Percentiles rank a stretch among this genome's conserved stretches.
Conservation (phyloP, 2,329 filamentous ascomycete species). For the Ciborinia camelliae region DNA sequence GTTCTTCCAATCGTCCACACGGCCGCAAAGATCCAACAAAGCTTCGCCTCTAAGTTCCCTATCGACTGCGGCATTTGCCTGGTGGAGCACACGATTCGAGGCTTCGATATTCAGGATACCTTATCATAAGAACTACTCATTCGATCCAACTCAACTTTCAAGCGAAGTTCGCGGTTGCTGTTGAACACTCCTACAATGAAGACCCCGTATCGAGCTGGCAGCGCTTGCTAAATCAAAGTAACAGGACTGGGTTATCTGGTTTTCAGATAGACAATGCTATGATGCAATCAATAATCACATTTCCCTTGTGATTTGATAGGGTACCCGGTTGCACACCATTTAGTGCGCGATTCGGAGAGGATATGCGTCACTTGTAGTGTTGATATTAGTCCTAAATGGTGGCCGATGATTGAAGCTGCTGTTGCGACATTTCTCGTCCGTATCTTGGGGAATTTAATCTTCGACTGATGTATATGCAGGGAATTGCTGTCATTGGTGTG, state of each 20-base stretch:
- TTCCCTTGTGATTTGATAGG: too few relatives aligned
- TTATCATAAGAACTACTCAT: too few relatives aligned
- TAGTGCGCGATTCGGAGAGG: constrained; percentile 42
- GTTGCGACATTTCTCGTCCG: background rate
- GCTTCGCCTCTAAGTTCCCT: constrained; percentile 81
- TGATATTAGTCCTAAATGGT: constrained; percentile 74
- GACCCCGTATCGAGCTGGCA: too few relatives aligned
- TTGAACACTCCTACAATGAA: too few relatives aligned
- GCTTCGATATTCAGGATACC: constrained; percentile 78
- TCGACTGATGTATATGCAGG: background rate
- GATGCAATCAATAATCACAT: too few relatives aligned
- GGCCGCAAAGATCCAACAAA: constrained; percentile 71
- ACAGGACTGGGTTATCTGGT: too few relatives aligned
- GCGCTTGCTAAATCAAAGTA: too few relatives aligned
- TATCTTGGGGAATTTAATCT: background rate
- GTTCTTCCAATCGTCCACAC: constrained; percentile 97
- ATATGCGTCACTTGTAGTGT: constrained; percentile 63
- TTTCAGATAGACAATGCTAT: too few relatives aligned
- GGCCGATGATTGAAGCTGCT: constrained; percentile 39
- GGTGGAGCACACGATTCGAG: constrained; percentile 74
- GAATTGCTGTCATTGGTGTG: background rate
- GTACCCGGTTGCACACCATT: too few relatives aligned
- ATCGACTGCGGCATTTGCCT: constrained; percentile 88
- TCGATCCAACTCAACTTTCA: too few relatives aligned
- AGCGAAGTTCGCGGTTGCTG: too few relatives aligned